Base-by-base conservation (phyloP, 2,329 filamentous ascomycete species). In the Mariannaea elegans region DNA sequence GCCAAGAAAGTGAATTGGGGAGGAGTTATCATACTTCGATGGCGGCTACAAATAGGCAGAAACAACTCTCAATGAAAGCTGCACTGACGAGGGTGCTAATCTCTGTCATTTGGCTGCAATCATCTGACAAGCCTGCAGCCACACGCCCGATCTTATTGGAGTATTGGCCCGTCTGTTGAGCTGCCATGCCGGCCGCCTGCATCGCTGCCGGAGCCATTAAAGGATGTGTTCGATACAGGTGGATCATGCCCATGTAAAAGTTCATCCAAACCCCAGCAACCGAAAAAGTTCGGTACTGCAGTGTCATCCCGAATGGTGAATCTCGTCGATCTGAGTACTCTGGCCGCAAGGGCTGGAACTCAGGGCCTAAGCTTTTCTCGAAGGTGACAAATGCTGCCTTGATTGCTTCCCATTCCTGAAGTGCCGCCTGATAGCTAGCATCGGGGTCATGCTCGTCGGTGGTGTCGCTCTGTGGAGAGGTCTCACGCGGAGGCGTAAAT, bases 161-260 rank as follows among this genome's bases (percentile, higher is more conserved):
- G 75, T 87, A 91, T 0, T 79, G 79, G 3, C 83, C 86, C 1
- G 94, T 97, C 48, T 90, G 85, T 13, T 80, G 80, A 1, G 93
- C 92, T 9, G 91, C 88, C 64, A 96, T 83, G 7, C 90, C 90
- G 0, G 93, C 93, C 3, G 95, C 93, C 69, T 93, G 86, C 87
- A 97, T 93, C 32, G 93, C 91, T 8, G 94, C 89, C 0, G 94
- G 93, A 1, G 94, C 94, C 93, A 97, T 97, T 21, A 86, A 86
- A 0, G 95, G 95, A 67, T 97, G 94, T 1, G 89, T 84, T 31
- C 95, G 86, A 59, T 94, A 82, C n/a, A 95, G 84, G 53, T 94
- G 84, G 57, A 98, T 94, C 45, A 93, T 83, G 1, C 90, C 89
- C 82, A 94, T 92, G 75, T 97, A 91, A 74, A 92, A 94, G 65